Evolutionary conservation across 495 filamentous ascomycete genomes (phyloP).

Genomic region (Eremomyces bilateralis): DNA sequence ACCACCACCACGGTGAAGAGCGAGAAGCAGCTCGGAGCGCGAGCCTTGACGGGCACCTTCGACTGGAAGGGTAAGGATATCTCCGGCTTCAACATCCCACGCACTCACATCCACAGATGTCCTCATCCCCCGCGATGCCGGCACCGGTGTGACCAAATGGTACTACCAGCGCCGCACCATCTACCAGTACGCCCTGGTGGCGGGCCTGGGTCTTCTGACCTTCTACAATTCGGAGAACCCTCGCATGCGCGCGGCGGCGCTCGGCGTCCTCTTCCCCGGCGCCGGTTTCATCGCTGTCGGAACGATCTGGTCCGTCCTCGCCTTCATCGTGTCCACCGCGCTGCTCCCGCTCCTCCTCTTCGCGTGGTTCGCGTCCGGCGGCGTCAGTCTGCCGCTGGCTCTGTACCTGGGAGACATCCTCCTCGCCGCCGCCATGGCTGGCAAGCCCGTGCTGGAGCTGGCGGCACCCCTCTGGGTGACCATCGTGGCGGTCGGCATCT

Average conservation of each 20-base stretch:
- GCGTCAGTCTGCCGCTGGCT: too few relatives aligned
- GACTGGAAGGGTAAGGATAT: too few relatives aligned
- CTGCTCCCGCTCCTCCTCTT: conserved; percentile 2
- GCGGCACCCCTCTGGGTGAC: too few relatives aligned
- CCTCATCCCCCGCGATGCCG: conserved; percentile 4
- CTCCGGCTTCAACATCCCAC: too few relatives aligned
- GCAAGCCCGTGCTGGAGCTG: too few relatives aligned
- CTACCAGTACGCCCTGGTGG: conserved; percentile 2
- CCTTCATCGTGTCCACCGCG: conserved; percentile 1
- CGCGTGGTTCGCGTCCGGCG: conserved; percentile 9
- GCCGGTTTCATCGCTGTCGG: conserved; percentile 6
- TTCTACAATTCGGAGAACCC: conserved; percentile 4
- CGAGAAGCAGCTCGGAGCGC: too few relatives aligned
- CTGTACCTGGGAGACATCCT: too few relatives aligned
- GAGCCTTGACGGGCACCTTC: too few relatives aligned
- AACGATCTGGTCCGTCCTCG: conserved; percentile 1
- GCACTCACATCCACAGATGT: conserved; percentile 2
- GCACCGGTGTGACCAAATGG: conserved; percentile 3
- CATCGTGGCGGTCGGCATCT: background rate
- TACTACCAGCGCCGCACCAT: conserved; percentile 2
- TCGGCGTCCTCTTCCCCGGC: conserved; percentile 6
- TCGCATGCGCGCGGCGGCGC: conserved; percentile 3
- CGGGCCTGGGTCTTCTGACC: conserved; percentile 1
- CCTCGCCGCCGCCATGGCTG: too few relatives aligned
- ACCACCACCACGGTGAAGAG: too few relatives aligned